Conservation (phyloP, 2,329 filamentous ascomycete genomes). For the Coniochaeta sp. region DNA sequence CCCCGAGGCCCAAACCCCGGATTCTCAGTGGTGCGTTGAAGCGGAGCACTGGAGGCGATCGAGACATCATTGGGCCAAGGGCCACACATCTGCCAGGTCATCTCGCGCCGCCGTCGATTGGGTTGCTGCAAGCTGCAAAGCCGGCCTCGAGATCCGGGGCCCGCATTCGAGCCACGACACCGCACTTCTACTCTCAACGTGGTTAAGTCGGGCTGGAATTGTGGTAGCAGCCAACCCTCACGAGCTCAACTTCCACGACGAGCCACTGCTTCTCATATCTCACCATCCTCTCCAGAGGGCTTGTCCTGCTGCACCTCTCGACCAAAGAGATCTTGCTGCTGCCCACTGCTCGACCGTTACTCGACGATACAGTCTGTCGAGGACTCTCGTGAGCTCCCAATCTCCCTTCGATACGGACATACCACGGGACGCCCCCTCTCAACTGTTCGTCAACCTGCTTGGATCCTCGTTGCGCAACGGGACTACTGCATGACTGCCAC, state of each 20-base stretch:
- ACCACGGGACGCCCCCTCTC: background rate
- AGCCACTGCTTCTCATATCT: background rate
- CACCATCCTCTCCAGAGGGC: constrained; percentile 10
- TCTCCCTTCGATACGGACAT: constrained; percentile 6
- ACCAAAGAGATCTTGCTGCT: constrained; percentile 16
- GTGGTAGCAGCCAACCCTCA: constrained; percentile 16
- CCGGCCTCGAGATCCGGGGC: constrained; percentile 11
- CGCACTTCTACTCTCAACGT: constrained; percentile 24
- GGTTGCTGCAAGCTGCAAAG: constrained; percentile 25
- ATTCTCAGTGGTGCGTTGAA: constrained; percentile 8
- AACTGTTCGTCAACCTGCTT: background rate
- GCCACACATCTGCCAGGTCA: constrained; percentile 10
- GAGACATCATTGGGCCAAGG: constrained; percentile 16
- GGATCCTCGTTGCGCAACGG: background rate
- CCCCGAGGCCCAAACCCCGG: constrained; percentile 2
- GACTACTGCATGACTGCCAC: constrained; percentile 5
- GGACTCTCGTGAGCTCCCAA: constrained; percentile 3
- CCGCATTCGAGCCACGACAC: constrained; percentile 36
- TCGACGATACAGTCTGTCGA: constrained; percentile 6
- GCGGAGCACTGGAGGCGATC: constrained; percentile 11
- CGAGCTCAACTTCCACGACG: constrained; percentile 9
- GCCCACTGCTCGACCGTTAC: constrained; percentile 11
- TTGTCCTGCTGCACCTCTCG: constrained; percentile 12
- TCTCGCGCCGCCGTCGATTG: constrained; percentile 21
- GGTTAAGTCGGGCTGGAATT: constrained; percentile 21